Evolutionary conservation across 208 protist genomes (phyloP).

Genomic region (Crithidia thermophila): DNA sequence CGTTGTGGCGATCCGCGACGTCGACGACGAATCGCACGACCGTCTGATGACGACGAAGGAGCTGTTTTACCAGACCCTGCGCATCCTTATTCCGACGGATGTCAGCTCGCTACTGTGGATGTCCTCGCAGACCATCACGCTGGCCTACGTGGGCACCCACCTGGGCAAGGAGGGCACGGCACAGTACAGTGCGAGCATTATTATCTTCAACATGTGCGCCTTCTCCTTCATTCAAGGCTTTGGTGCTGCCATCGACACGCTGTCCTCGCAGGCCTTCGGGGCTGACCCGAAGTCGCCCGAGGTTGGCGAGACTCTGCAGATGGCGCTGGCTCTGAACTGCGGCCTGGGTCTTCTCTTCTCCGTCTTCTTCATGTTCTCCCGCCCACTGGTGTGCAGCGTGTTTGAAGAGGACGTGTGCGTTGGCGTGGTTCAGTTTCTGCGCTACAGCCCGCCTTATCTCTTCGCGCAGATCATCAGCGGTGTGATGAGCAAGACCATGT

Average conservation of each 20-base stretch:
- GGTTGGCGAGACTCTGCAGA: conserved; percentile 67
- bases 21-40: conserved; percentile 26
- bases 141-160: conserved; percentile 53
- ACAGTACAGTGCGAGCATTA: conserved; percentile 65
- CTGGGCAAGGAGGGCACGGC: conserved; percentile 39
- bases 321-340: conserved; percentile 51
- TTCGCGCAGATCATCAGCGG: conserved; percentile 60
- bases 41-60: conserved; percentile 22
- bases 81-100: conserved; percentile 67
- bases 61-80: conserved; percentile 38
- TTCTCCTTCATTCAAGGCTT: conserved; percentile 68
- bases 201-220: conserved; percentile 72
- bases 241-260: conserved; percentile 70
- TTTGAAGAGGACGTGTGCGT: conserved; percentile 49
- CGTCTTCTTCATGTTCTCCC: conserved; percentile 49
- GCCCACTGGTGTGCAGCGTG: conserved; percentile 39
- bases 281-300: conserved; percentile 49
- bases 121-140: conserved; percentile 64
- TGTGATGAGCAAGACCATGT: conserved; percentile 67
- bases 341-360: conserved; percentile 49
- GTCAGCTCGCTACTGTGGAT: conserved; percentile 67
- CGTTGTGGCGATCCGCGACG: conserved; percentile 16
- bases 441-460: conserved; percentile 56
- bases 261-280: conserved; percentile 75
- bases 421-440: conserved; percentile 53